Base-by-base conservation (phyloP, 2,329 filamentous ascomycete species). In the Simplicillium aogashimaense region DNA sequence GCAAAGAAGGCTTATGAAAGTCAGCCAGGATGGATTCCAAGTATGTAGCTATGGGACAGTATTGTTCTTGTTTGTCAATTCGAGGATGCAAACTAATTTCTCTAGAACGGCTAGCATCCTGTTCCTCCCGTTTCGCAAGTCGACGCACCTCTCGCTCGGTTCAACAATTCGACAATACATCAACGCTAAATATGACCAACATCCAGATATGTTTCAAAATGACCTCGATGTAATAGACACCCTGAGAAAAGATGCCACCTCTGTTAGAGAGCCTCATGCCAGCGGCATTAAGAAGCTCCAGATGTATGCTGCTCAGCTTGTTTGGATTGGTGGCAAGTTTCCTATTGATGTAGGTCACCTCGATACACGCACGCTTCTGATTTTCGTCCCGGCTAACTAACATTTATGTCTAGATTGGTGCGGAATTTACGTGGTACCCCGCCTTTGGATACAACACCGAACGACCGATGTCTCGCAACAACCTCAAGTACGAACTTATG, bases 131-230 rank as follows among this genome's bases (percentile, higher is more conserved):
- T 97, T 97, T 64, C 86, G 90, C 52, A 85, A 82, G 57, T 90
- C 88, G 38, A 79, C 84, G 47, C 74, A 82, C 42, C 71, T 95
- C 32, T 83, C 83, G 43, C 74, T 97, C 45, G 83, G 86, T 41
- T 72, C 78, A 45, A 84, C 88, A 37, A 88, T 98, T 58, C 87
- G 86, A 48, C 82, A 92, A 58, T 97, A 98, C 67, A 97, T 98
- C 55, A 94, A 88, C 45, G 83, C 79, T 61, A 95, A 97, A 72
- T 97, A 97, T 81, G 90, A 97, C 63, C 92, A 98, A 60, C 90
- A 95, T 58, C 90, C 92, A 29, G 88, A 95, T 61, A 94, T 95
- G 83, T 98, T 98, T 63, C 78, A 79, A 47, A 76, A 86, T 47
- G 92, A 98, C 65, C 78, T 79, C 43, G 80, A 89, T 55, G 76